Base-by-base conservation (phyloP, 306 rosid species). In the Vigna trinervia region DNA sequence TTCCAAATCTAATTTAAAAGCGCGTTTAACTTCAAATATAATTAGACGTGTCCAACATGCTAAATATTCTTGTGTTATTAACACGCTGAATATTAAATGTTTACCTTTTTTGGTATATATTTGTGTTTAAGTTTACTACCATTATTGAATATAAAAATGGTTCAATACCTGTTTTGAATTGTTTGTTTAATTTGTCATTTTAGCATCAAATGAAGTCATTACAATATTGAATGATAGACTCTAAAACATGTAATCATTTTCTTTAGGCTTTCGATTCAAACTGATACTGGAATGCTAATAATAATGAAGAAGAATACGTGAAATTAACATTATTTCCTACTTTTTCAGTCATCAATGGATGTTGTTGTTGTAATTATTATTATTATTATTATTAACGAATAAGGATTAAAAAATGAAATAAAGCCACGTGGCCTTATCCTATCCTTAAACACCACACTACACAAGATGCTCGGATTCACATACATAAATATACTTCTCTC, bases 401-500 rank as follows among this genome's bases (percentile, higher is more conserved):
- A 2, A 19, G 17, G 10, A 66, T 66, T 65, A 22, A 51, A 22
- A 58, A 12, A 15, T 59, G 7, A 74, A 76, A 81, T 60, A 20
- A 30, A 1, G 61, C 20, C 68, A 81, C 51, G 20, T 20, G 80
- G 66, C 30, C 39, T 63, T 73, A 38, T 36, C 22, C 46, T 61
- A 32, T 72, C 80, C 63, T 73, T 17, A 39, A 71, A 80, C 79
- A 20, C 67, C 47, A 41, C 11, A 14, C 28, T 32, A 19, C 83
- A 69, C 23, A 83, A 86, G 79, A 89, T 80, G 83, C 87, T 69
- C 14, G 12, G 17, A 17, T 52, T 52, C 12, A 85, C 88, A 71
- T 72, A 79, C 59, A 74, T 75, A 58, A 0, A 34, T 57, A 76
- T 80, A 14, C 38, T 4, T 34, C 38, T 30, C 34, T 30, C 38